phyloP scores from a whole-genome alignment of 129 eudicot genomes.

The Centella asiatica region DNA sequence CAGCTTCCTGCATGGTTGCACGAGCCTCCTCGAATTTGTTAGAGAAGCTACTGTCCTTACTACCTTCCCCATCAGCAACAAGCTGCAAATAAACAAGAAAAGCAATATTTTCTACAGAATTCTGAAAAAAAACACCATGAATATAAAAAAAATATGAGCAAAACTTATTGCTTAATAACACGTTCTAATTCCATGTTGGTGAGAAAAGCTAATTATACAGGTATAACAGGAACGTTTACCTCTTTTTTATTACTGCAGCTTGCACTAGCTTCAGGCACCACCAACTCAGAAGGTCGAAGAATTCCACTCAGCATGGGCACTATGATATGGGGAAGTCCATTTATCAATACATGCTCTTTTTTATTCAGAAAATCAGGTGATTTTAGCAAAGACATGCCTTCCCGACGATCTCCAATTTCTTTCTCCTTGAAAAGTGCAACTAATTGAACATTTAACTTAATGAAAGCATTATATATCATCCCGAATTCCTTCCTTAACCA shows the following conservation, averaged over 20 bases:
- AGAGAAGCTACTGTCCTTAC: constrained; percentile 34
- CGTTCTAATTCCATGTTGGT: background rate
- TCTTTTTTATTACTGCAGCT: constrained; percentile 17
- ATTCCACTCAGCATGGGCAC: constrained; percentile 12
- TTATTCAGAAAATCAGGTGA: constrained; percentile 7
- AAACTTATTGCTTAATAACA: background rate
- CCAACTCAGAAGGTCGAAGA: constrained; percentile 14
- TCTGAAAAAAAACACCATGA: background rate
- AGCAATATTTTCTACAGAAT: background rate
- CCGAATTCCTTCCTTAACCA: constrained; percentile 31
- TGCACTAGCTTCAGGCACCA: constrained; percentile 22
- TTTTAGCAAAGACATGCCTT: constrained; percentile 5
- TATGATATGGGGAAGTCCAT: constrained; percentile 6
- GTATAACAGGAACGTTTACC: constrained; percentile 18
- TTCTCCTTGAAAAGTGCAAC: constrained; percentile 22
- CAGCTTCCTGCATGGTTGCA: constrained; percentile 62
- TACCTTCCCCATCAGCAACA: constrained; percentile 25
- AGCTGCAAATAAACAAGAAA: constrained; percentile 20
- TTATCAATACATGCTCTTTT: background rate
- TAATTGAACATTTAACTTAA: constrained; percentile 36
- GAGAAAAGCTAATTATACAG: background rate
- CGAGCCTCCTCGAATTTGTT: constrained; percentile 49
- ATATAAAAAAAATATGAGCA: background rate
- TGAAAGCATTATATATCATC: constrained; percentile 37
- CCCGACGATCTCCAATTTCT: constrained; percentile 13